Evolutionary conservation across 2,329 filamentous ascomycete species (phyloP).

Genomic region (Aspergillus sp.): DNA sequence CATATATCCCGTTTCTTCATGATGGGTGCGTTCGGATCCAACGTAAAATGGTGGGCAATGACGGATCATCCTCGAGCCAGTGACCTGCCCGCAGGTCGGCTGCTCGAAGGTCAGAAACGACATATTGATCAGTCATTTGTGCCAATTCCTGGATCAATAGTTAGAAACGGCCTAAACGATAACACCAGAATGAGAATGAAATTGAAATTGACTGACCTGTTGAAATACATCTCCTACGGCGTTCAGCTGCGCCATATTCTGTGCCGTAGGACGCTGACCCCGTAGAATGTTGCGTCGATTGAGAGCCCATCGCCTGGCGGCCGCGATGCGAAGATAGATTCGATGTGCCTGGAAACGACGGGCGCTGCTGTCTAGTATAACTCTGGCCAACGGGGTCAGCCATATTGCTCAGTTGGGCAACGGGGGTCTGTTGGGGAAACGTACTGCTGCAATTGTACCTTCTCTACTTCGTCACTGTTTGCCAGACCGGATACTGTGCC

Average conservation of each 20-base stretch:
- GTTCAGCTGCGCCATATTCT: conserved; percentile 43
- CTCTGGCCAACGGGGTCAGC: conserved; percentile 31
- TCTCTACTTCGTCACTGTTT: conserved; percentile 47
- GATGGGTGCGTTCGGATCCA: conserved; percentile 36
- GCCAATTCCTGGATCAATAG: conserved; percentile 43
- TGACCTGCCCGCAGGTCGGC: conserved; percentile 51
- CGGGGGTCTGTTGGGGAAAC: not conserved
- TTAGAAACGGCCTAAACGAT: not conserved
- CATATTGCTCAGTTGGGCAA: no score
- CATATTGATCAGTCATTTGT: conserved; percentile 49
- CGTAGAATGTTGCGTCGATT: conserved; percentile 44
- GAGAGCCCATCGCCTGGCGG: conserved; percentile 52
- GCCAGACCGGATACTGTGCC: conserved; percentile 34
- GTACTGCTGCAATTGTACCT: conserved; percentile 49
- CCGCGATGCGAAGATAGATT: conserved; percentile 51
- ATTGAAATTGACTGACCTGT: conserved; percentile 33
- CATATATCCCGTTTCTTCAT: not conserved
- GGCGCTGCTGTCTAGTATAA: conserved; percentile 53
- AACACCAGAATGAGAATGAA: not conserved
- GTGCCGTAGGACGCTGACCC: conserved; percentile 41
- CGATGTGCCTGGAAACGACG: conserved; percentile 55
- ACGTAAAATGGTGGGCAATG: conserved; percentile 42
- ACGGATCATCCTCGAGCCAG: conserved; percentile 55
- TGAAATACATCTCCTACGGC: conserved; percentile 42
- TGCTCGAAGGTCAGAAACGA: conserved; percentile 47